Evolutionary conservation across 2,329 filamentous ascomycete genomes (phyloP).

Genomic region (Beauveria varroae): DNA sequence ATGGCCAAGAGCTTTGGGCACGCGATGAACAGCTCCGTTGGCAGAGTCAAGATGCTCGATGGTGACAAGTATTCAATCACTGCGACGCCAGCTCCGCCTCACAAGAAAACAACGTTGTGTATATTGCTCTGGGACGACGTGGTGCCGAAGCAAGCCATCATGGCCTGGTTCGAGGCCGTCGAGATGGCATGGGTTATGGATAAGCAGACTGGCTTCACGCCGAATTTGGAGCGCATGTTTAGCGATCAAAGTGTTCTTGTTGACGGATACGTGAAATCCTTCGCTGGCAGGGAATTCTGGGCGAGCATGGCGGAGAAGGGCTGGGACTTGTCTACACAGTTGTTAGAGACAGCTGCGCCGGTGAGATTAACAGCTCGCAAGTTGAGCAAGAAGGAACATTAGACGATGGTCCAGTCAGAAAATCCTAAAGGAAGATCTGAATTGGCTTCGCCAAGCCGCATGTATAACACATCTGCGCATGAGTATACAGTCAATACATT

Average conservation of each 20-base stretch:
- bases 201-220: slow-evolving; percentile 5
- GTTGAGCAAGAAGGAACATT: slow-evolving; percentile 18
- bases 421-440: neutral
- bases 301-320: slow-evolving; percentile 21
- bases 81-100: slow-evolving; percentile 1
- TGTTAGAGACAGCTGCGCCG: slow-evolving; percentile 30
- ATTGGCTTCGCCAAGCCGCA: neutral
- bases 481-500: neutral
- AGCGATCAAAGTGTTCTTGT: neutral
- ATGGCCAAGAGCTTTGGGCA: slow-evolving; percentile 35
- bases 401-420: neutral
- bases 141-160: slow-evolving; percentile 22
- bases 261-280: slow-evolving; percentile 3
- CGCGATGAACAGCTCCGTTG: slow-evolving; percentile 23
- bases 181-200: slow-evolving; percentile 28
- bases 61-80: slow-evolving; percentile 12
- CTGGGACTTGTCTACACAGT: slow-evolving; percentile 28
- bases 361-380: slow-evolving; percentile 22
- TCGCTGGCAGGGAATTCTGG: slow-evolving; percentile 19
- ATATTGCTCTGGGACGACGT: slow-evolving; percentile 28
- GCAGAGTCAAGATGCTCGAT: slow-evolving; percentile 22
- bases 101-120: slow-evolving; percentile 21
- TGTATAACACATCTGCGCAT: neutral
- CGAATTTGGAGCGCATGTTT: neutral
- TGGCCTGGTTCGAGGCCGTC: slow-evolving; percentile 31